Base-by-base conservation (phyloP, 2,329 filamentous ascomycete species). In the Epichloe brachyelytri region DNA sequence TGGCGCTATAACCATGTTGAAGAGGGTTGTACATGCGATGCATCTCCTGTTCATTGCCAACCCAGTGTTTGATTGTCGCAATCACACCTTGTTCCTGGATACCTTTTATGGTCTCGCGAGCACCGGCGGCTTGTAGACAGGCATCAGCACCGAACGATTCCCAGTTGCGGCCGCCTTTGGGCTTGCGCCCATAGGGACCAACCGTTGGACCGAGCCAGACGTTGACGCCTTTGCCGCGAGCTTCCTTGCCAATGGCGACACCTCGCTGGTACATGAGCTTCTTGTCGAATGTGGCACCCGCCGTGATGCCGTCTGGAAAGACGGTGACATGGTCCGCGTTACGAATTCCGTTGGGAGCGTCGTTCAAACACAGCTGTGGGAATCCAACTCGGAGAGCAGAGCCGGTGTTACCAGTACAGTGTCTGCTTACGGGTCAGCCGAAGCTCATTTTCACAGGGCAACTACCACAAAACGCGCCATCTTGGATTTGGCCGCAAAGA, bases 251-350 rank as follows among this genome's bases (percentile, higher is more conserved):
- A 5, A 89, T 68, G 2, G 81, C 85, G 14, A 80, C 76, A 2
- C 78, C 85, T 30, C 85, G 77, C 48, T 77, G 72, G 56, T 84
- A 82, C 66, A 88, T 83, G 47, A 88, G 69, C 15, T 77, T 71
- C 68, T 88, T 89, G 66, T 85, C 83, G 62, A 81, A 89, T 0
- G 86, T 88, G 2, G 85, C 84, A 17, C 83, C 86, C 1, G 77
- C 78, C 0, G 83, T 88, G 57, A 91, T 86, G n/a, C 86, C 86
- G 8, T 85, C 77, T 0, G 87, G 86, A 58, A 91, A 93, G 0
- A 80, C 85, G 0, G 85, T 89, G 49, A 83, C 80, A 54, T 86
- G 80, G 56, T 89, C 85, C 1, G 84, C 80, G n/a, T 79, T 78
- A 30, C 85, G 78, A 14, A 93, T 72, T 2, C 87, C 86, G 36